These are phyloP conservation scores for Brassica incana DNA, from an alignment of 345 rosid species.

Conservation along the genomic window DNA sequence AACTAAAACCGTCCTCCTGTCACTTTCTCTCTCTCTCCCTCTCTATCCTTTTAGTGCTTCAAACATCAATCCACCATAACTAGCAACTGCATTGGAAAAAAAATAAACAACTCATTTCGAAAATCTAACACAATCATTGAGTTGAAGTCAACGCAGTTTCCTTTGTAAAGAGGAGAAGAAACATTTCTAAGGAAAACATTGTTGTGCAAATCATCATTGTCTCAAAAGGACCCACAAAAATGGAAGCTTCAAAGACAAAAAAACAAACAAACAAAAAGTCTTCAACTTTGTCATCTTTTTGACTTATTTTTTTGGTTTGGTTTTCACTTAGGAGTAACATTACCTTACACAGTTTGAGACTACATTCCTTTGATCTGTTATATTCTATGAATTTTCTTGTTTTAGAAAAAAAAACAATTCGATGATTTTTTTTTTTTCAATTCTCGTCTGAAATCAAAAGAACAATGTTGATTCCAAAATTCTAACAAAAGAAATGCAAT, in stretches of 20 bases:
- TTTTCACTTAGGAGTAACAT: constrained; percentile 14
- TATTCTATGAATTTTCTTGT: no score
- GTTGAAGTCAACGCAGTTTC: constrained; percentile 1
- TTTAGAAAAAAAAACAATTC: no score
- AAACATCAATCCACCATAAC: constrained; percentile 27
- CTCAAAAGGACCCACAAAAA: constrained; percentile 39
- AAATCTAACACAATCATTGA: neutral
- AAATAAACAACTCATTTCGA: constrained; percentile 12
- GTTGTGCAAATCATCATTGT: constrained; percentile 12
- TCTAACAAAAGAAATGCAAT: neutral
- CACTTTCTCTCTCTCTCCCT: neutral
- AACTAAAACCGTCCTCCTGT: no score
- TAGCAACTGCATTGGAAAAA: constrained; percentile 32
- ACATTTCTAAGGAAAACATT: neutral
- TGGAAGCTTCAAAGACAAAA: constrained; percentile 5
- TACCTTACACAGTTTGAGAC: constrained; percentile 17
- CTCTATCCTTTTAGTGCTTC: constrained; percentile 3
- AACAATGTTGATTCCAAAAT: neutral
- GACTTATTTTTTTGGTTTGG: neutral
- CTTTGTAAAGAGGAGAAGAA: neutral
- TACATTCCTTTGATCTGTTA: neutral
- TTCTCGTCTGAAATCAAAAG: neutral
- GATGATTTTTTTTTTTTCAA: neutral
- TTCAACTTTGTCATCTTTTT: constrained; percentile 33
- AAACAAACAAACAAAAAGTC: neutral